Percentiles rank a stretch among this genome's conserved stretches.
Conservation (phyloP, 495 filamentous ascomycete species). For the Hypoxylon fragiforme region DNA sequence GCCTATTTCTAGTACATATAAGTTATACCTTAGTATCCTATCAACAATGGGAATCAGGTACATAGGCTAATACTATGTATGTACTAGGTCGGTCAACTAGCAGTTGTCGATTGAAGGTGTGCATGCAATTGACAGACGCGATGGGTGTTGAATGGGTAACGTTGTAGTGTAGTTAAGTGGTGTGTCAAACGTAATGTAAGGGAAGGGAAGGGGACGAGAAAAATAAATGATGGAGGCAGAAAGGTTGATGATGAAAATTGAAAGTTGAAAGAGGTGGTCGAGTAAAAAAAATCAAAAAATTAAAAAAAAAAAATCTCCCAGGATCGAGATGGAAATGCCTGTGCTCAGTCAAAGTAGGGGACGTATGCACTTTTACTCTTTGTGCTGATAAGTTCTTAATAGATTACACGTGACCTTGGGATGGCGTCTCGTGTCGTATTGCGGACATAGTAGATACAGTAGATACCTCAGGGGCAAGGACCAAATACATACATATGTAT, state of each 20-base stretch:
- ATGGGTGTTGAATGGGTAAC: conserved; percentile 16
- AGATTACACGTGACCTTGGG: conserved; percentile 35
- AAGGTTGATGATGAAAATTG: conserved; percentile 27
- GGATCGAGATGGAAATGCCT: conserved; percentile 34
- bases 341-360: conserved; percentile 19
- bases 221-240: conserved; percentile 23
- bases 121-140: conserved; percentile 31
- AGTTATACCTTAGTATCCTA: too few relatives aligned
- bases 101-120: too few relatives aligned
- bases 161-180: conserved; percentile 7
- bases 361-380: too few relatives aligned
- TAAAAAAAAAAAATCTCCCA: conserved; percentile 25
- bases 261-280: too few relatives aligned
- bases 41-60: too few relatives aligned
- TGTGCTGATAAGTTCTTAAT: conserved; percentile 2
- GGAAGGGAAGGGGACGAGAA: conserved; percentile 4
- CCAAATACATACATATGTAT: background rate
- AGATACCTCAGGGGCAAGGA: too few relatives aligned
- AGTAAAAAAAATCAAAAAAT: too few relatives aligned
- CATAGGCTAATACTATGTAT: too few relatives aligned
- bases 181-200: conserved; percentile 14
- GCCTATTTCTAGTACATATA: too few relatives aligned
- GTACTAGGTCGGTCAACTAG: too few relatives aligned
- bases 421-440: conserved; percentile 19
- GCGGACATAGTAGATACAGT: background rate